These are phyloP conservation scores for Ascomycota sp. DNA, from an alignment of 2,329 filamentous ascomycete genomes.

Conservation along the genomic window DNA sequence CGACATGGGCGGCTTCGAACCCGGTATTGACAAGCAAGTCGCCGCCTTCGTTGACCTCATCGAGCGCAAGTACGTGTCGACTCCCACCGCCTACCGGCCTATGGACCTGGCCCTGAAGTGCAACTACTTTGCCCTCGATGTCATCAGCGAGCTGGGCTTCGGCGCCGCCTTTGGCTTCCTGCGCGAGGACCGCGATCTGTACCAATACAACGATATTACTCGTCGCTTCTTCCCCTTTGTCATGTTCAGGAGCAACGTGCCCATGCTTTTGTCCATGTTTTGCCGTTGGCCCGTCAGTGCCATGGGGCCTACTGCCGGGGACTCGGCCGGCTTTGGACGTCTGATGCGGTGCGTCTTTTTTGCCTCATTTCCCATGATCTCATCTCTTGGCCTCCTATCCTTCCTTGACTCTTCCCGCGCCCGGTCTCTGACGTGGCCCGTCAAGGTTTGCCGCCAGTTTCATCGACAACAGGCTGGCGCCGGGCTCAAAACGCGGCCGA, in stretches of 20 bases:
- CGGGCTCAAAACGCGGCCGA: conserved; percentile 7
- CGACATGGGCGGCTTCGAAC: conserved; percentile 24
- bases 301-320: neutral
- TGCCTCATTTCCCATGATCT: too few species aligned
- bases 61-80: conserved; percentile 2
- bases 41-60: conserved; percentile 2
- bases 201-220: conserved; percentile 25
- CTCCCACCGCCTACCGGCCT: neutral
- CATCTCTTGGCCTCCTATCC: too few species aligned
- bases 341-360: neutral
- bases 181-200: conserved; percentile 22
- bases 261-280: conserved; percentile 2
- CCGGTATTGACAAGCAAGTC: conserved; percentile 9
- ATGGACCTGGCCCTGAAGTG: conserved; percentile 18
- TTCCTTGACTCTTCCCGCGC: too few species aligned
- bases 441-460: conserved; percentile 9
- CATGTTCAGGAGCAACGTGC: conserved; percentile 3
- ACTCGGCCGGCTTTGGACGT: neutral
- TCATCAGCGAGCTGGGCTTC: conserved; percentile 31
- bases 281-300: neutral
- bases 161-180: conserved; percentile 28
- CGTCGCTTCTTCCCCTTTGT: conserved; percentile 3
- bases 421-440: too few species aligned
- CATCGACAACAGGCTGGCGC: conserved; percentile 8
- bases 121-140: conserved; percentile 33